Evolutionary conservation across 2,329 filamentous ascomycete species (phyloP), one percentile per base, ranked within the genome.

Genomic region (Colletotrichum sublineola): DNA sequence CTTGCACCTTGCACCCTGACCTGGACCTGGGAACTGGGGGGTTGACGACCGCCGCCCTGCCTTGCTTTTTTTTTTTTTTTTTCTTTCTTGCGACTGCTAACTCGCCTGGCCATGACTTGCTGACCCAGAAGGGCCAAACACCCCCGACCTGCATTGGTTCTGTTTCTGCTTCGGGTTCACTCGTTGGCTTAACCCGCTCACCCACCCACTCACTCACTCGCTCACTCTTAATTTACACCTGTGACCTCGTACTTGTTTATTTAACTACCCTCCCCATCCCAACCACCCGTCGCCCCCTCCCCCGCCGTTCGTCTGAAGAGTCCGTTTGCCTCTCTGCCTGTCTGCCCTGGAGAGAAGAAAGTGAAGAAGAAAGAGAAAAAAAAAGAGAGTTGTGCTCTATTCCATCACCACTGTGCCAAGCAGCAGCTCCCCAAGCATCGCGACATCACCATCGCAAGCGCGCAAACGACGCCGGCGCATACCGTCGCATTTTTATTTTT

Each of bases 211-310:
- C 57, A 24, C 33, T 62, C 53, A 52, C 52, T 57, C 52, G 44
- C 60, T 24, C 67, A 44, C 44, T 8, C 18, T 24, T 24, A 24
- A 11, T 18, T 46, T 18, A 46, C 18, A 9, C 42, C 42, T 18
- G 15, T 18, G 42, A 44, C 42, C 44, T 33, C 58, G 29, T 36
- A 20, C 53, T 50, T 69, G 67, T 61, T 36, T 71, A 68, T 60
- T 71, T 71, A 68, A 67, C 64, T 14, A 12, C 67, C 42, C 52
- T 53, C 64, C 68, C 57, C 68, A 44, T 63, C 64, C 68, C 68
- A 71, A 68, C 64, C 68, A 56, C 68, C 57, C 64, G 38, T 36
- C 33, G 24, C 24, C 24, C 40, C 42, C 42, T 6, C 40, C 6
- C 36, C 38, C 48, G 24, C 24, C 38, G 58, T 71, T 63, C 68